phyloP scores from a whole-genome alignment of 345 rosid species.

The Eucalyptus tenuipes region DNA sequence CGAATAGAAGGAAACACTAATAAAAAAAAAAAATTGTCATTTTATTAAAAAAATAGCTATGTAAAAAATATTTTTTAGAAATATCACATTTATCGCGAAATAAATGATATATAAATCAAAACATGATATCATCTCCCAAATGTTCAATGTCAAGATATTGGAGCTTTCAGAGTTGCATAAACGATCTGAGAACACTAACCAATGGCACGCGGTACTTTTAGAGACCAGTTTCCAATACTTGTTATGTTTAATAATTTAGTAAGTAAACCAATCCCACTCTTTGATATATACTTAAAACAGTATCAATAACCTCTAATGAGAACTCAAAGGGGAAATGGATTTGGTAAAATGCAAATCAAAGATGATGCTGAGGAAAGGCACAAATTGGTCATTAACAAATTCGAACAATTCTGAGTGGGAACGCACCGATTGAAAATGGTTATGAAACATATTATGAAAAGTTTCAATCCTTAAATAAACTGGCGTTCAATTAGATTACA shows the following conservation, averaged over 20 bases:
- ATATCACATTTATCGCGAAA: no score
- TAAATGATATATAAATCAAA: no score
- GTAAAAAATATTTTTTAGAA: no score
- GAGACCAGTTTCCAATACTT: not conserved
- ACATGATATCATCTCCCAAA: not conserved
- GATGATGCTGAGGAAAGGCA: not conserved
- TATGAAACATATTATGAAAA: not conserved
- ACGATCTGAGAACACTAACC: not conserved
- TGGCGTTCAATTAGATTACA: not conserved
- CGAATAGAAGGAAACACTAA: not conserved
- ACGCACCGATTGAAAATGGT: accelerated
- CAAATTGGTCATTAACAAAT: not conserved
- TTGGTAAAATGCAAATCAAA: not conserved
- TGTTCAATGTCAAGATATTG: not conserved
- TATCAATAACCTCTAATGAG: not conserved
- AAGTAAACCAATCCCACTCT: not conserved
- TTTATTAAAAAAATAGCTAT: no score
- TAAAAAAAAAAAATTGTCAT: not conserved
- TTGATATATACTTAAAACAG: not conserved
- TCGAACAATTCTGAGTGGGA: not conserved
- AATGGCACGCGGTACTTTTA: not conserved
- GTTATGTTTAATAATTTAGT: not conserved
- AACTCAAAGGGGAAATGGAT: not conserved
- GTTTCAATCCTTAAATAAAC: not conserved
- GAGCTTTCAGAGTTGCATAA: not conserved